phyloP scores from a whole-genome alignment of 768 basidiomycete genomes.

The Kwoniella bestiolae region DNA sequence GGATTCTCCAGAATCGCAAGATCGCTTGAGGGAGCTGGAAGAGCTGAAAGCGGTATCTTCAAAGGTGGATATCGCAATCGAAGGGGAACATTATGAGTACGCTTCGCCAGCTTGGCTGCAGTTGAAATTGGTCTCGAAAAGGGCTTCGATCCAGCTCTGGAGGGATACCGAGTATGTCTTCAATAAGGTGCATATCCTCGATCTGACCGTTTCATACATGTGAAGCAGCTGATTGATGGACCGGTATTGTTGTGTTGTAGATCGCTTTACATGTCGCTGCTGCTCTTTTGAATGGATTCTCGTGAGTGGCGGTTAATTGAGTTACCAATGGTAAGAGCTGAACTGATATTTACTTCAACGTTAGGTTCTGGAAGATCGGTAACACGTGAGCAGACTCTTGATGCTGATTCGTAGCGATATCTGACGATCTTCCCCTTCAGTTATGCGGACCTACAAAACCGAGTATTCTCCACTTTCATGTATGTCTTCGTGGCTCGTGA shows the following conservation, averaged over 20 bases:
- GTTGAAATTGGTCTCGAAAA: slow-evolving; percentile 42
- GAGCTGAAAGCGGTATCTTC: slow-evolving; percentile 60
- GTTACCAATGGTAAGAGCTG: too few species aligned
- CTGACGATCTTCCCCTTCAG: not conserved
- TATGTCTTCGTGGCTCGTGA: slow-evolving; percentile 43
- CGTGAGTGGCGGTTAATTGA: too few species aligned
- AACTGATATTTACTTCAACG: not conserved
- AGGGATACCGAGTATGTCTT: slow-evolving; percentile 58
- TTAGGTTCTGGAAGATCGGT: slow-evolving; percentile 49
- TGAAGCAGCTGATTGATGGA: not conserved
- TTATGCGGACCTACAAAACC: slow-evolving; percentile 42
- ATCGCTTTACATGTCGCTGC: slow-evolving; percentile 26
- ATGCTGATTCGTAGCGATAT: not conserved
- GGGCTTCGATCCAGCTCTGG: slow-evolving; percentile 64
- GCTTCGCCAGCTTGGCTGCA: slow-evolving; percentile 72
- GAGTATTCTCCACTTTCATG: slow-evolving; percentile 60
- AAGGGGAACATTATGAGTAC: slow-evolving; percentile 43
- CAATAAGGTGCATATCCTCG: slow-evolving; percentile 48
- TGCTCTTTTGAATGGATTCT: slow-evolving; percentile 38
- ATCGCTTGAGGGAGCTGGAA: slow-evolving; percentile 59
- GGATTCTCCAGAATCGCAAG: slow-evolving; percentile 65
- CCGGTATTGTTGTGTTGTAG: not conserved
- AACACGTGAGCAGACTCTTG: not conserved
- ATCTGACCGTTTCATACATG: too few species aligned
- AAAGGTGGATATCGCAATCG: slow-evolving; percentile 54